Evolutionary conservation across 179 eudicot species (phyloP), one percentile per base, ranked within the genome.

Genomic region (Silene noctiflora): DNA sequence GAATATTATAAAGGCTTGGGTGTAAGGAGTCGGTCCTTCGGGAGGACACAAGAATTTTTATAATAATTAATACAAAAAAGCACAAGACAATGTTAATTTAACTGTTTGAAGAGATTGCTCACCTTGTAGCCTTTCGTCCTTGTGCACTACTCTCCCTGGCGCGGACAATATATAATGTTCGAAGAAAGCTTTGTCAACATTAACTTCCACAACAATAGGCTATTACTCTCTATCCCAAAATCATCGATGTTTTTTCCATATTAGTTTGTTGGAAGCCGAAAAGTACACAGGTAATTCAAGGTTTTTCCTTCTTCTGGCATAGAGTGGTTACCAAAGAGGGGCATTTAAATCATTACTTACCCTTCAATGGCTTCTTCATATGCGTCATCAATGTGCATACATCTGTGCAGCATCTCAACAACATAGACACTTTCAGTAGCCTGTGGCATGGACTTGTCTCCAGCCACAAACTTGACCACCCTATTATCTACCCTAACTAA

Each of bases 401-500:
- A 85, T 33, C 58, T 74, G 73, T 91, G 91, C 78, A 90, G 76
- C 66, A 81, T 81, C 80, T 86, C 79, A 74, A 78, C 76, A n/a
- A 79, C 71, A 62, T 39, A 68, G 39, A 80, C 65, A 42, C 86
- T 76, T 46, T 72, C 75, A 61, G 72, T 79, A 29, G 82, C 83
- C 73, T 73, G 86, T 14, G 73, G 69, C 60, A 77, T 84, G 63
- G 76, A 73, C 68, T 72, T 72, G 53, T 89, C 90, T 65, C 93
- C 91, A 3, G 94, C 98, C 58, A 86, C 84, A 79, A 93, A 93
- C 73, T 75, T 89, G 64, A 75, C 68, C 21, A 87, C 85, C 76
- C 73, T 82, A 31, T 75, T 75, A 75, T 82, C 80, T 21, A 89
- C 85, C 83, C 83, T 73, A 48, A 90, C 87, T 85, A 87, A 69